Evolutionary conservation across 2,329 filamentous ascomycete genomes (phyloP), one percentile per base, ranked within the genome.

Genomic region (Hymenoscyphus repandus): DNA sequence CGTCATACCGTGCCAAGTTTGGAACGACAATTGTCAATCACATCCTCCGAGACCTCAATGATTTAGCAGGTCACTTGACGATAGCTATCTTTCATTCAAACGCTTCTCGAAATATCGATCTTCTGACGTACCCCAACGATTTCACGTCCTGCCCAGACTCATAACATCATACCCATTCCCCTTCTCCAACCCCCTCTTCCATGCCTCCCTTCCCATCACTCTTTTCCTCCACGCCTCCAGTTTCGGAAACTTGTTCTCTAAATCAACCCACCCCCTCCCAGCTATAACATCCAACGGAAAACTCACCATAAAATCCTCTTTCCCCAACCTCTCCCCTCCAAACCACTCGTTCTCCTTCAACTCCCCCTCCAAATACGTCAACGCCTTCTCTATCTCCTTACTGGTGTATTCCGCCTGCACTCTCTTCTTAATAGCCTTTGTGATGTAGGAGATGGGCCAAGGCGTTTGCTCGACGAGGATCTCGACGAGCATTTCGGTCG

Each of bases 281-380:
- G 33, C 53, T 37, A 66, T 60, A 13, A 63, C 56, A 50, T 69
- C 68, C 56, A 70, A 53, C 0, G 64, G 62, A 55, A 59, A 71
- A 42, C 54, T 66, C 43, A 69, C 37, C 51, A 66, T 65, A 12
- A 70, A 55, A 62, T 70, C 69, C 9, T 56, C 52, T 46, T 66
- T 56, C 3, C 68, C 68, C 13, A 66, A 51, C 11, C 57, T 36
- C 42, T 54, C 51, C 5, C 69, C 69, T 48, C 63, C 62, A 37
- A 66, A 66, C 62, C 60, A 66, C 12, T 58, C 53, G 22, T 56
- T 40, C 10, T 61, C 59, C 7, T 52, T 58, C 36, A 66, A 49
- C 41, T 64, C 55, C 9, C 41, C 45, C 50, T 64, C 54, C 45
- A 66, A 34, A 43, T 55, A 61, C 18, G 41, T 31, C 39, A 66